Evolutionary conservation across 1,139 yeast genomes (phyloP).

Genomic region (Geotrichum aggregatum): DNA sequence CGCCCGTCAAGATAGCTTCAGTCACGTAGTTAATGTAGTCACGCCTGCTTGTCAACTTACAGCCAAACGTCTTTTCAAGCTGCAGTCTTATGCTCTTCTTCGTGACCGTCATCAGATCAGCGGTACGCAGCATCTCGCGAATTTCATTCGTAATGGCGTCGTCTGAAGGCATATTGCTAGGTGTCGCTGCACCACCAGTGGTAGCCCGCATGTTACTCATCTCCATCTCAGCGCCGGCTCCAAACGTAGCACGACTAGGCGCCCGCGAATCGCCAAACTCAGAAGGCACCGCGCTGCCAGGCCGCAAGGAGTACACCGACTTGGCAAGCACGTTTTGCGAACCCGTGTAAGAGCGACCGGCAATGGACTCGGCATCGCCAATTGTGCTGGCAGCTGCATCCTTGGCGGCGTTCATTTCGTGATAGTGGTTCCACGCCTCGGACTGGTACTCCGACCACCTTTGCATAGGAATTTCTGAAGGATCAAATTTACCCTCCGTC

Average conservation of each 20-base stretch:
- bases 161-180: slow-evolving; percentile 34
- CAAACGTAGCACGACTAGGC: slow-evolving; percentile 1
- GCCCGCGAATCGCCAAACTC: slow-evolving; percentile 4
- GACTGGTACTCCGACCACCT: slow-evolving; percentile 43
- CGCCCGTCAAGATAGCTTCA: slow-evolving; percentile 42
- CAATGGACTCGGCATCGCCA: slow-evolving; percentile 1
- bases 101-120: slow-evolving; percentile 42
- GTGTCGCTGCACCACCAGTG: slow-evolving; percentile 20
- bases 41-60: slow-evolving; percentile 35
- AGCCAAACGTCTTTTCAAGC: slow-evolving; percentile 39
- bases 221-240: slow-evolving; percentile 26
- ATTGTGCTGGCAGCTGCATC: neutral
- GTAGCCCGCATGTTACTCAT: slow-evolving; percentile 27
- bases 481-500: slow-evolving; percentile 40
- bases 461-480: slow-evolving; percentile 40
- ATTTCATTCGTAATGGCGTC: slow-evolving; percentile 39
- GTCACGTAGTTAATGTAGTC: slow-evolving; percentile 42
- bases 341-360: slow-evolving; percentile 2
- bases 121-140: slow-evolving; percentile 38
- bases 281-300: neutral
- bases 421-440: slow-evolving; percentile 34
- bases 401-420: slow-evolving; percentile 21
- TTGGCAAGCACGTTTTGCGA: slow-evolving; percentile 20
- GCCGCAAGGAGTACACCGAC: slow-evolving; percentile 19
- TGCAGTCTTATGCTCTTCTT: slow-evolving; percentile 40